phyloP scores from a whole-genome alignment of 129 eudicot species.

The Flaveria trinervia region DNA sequence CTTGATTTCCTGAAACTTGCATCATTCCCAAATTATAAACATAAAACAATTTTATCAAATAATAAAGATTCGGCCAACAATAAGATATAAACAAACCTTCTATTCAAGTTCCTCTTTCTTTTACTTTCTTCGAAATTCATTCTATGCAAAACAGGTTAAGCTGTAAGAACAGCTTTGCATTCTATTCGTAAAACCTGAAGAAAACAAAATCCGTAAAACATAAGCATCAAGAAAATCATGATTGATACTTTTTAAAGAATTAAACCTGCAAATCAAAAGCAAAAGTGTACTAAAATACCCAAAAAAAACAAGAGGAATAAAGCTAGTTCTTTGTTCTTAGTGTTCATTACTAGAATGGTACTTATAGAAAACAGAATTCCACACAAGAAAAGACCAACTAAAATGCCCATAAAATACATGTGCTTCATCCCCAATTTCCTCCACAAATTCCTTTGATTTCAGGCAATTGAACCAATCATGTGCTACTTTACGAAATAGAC shows the following conservation, averaged over 20 bases:
- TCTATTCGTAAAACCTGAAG: slow-evolving; percentile 25
- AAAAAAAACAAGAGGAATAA: neutral
- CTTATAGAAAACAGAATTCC: slow-evolving; percentile 22
- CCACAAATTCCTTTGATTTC: slow-evolving; percentile 23
- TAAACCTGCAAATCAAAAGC: neutral
- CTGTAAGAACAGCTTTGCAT: slow-evolving; percentile 30
- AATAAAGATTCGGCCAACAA: neutral
- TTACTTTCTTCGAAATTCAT: slow-evolving; percentile 39
- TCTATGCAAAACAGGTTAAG: slow-evolving; percentile 19
- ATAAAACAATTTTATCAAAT: neutral
- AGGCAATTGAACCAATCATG: slow-evolving; percentile 35
- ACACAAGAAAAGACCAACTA: slow-evolving; percentile 30
- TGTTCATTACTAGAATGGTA: neutral
- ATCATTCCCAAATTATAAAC: slow-evolving; percentile 25
- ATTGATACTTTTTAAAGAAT: neutral
- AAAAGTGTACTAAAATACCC: neutral
- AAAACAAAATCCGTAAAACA: slow-evolving; percentile 1
- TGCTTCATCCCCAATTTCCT: slow-evolving; percentile 32
- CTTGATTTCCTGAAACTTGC: slow-evolving; percentile 48
- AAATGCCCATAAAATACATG: slow-evolving; percentile 34
- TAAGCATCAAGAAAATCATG: slow-evolving; percentile 8
- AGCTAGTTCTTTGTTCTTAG: neutral
- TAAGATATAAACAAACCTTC: slow-evolving; percentile 24
- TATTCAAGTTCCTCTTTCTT: slow-evolving; percentile 28
- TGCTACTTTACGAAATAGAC: slow-evolving; percentile 39